Base-by-base conservation (phyloP, 2,329 filamentous ascomycete species). In the Aureobasidium sp. region DNA sequence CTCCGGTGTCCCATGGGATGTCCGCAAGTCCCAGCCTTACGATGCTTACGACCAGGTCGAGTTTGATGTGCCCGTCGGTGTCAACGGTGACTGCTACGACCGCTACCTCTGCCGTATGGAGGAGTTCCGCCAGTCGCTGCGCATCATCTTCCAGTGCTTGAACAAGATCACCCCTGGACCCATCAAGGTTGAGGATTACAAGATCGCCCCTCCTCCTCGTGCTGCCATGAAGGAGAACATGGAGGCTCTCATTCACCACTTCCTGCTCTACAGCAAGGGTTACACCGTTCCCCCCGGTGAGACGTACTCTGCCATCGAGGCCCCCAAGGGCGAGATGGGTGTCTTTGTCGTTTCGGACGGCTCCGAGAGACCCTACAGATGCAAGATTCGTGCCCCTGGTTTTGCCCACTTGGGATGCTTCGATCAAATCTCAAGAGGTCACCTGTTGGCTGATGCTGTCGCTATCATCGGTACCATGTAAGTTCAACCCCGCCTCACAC, bases 191-290 rank as follows among this genome's bases (percentile, higher is more conserved):
- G 94, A 99, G 79, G 94, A 99, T 78, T 99, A 97, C 86, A 99
- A 99, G 85, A 85, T 99, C 72, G 89, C 90, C 2, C 94, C 94
- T 25, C 94, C 94, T 65, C 95, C 94, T n/a, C 87, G 94, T 72
- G 83, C 90, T 48, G 94, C 94, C 72, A 99, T 99, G 94, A 99
- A 99, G 85, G 94, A 99, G 85, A 99, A 99, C 82, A 99, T 99
- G 95, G 94, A 99, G 81, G 92, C 94, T 42, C 85, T 99, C 47
- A 99, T 99, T 74, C 94, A 99, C 81, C 94, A 99, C 82, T 99
- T 99, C 84, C 80, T 99, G 68, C 87, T 99, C 60, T 99, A 93
- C 82, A 97, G 92, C 76, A 99, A 99, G 84, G 94, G 94, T 64
- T 99, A 99, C 78, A 85, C 91, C 48, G 94, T 99, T 4, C 94